Base-by-base conservation (phyloP, 352 stramenopile species). In the Phytophthora chlamydospora region DNA sequence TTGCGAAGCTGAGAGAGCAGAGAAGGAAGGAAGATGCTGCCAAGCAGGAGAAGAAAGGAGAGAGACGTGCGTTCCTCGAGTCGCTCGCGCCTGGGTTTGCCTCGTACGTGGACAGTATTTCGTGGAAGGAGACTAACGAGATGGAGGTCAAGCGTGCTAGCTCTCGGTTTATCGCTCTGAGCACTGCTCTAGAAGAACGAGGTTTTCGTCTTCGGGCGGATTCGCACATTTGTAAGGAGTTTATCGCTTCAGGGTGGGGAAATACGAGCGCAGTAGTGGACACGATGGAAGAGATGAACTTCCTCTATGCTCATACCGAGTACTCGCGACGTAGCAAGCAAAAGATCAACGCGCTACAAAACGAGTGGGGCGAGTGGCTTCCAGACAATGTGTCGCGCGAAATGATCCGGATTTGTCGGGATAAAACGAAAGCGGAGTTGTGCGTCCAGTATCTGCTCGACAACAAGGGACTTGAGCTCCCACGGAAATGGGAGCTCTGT, bases 401-500 rank as follows among this genome's bases (percentile, higher is more conserved):
- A 16, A 43, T 21, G 21, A 57, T 52, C 9, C 44, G 58, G 36
- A 12, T 24, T 6, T 67, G 32, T 38, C 21, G 36, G 4, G 39
- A 65, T 7, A 27, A 54, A 13, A 46, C 16, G 32, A 69, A 43
- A 29, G 44, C 27, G 41, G 46, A 66, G 5, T 34, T 73, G 52
- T 66, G 65, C 42, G 33, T 66, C 31, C 29, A 56, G 6, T 66
- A 69, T 38, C 34, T 73, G 21, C 36, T 42, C 6, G 38, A 67
- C 32, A 29, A 40, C 12, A 60, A 35, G 11, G 57, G 50, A 9
- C 39, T 64, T 10, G 36, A 42, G 29, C 50, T 71, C 4, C 63
- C 57, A 6, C 57, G 44, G 31, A 71, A 63, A 19, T 71, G 63
- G 63, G 57, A 71, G 17, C 31, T 11, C 1, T 62, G 57, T 32